These are phyloP conservation scores for Boletellus dicymbophilus DNA, from an alignment of 1,284 basidiomycete genomes.

Conservation along the genomic window DNA sequence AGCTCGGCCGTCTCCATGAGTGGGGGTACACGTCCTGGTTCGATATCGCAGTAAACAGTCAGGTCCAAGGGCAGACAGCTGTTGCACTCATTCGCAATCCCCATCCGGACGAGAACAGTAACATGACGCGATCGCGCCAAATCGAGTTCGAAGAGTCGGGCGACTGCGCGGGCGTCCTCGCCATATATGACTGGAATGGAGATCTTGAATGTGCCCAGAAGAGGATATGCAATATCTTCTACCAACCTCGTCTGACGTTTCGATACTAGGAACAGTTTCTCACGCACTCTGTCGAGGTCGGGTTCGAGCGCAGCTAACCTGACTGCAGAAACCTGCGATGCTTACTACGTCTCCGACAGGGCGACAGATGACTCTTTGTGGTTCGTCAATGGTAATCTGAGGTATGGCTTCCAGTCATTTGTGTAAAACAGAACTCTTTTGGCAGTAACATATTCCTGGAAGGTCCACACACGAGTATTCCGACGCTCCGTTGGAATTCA, in stretches of 20 bases:
- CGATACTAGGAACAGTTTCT: constrained; percentile 23
- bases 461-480: constrained; percentile 28
- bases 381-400: constrained; percentile 12
- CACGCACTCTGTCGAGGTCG: constrained; percentile 17
- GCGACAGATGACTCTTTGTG: constrained; percentile 18
- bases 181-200: constrained; percentile 19
- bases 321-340: constrained; percentile 9
- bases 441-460: constrained; percentile 27
- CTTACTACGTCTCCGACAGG: constrained; percentile 20
- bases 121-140: no score
- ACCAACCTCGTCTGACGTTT: constrained; percentile 15
- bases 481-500: no score
- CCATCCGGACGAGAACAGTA: no score
- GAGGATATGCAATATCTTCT: constrained; percentile 23
- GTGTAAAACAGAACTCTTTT: constrained; percentile 21
- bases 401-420: constrained; percentile 22
- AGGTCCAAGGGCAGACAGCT: no score
- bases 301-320: constrained; percentile 15
- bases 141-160: no score
- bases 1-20: no score
- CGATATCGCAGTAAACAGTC: no score
- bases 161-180: no score
- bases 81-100: no score
- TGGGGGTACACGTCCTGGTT: no score
- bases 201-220: constrained; percentile 24